Base-by-base conservation (phyloP, 2,329 filamentous ascomycete genomes). In the Ceratocystis colombiana region DNA sequence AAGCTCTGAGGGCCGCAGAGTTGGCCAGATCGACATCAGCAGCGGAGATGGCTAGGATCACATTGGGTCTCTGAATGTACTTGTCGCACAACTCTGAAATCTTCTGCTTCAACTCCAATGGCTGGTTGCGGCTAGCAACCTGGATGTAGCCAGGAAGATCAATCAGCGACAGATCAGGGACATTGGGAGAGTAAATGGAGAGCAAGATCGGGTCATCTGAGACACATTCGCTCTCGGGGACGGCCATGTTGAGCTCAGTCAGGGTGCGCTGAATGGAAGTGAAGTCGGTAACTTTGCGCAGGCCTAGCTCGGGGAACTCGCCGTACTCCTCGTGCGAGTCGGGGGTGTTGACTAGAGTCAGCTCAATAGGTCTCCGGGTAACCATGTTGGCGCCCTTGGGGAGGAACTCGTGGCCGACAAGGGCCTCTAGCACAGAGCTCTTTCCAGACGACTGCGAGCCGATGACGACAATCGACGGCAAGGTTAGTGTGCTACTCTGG, bases 321-420 rank as follows among this genome's bases (percentile, higher is more conserved):
- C 92, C 94, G 74, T 96, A 99, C 73, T 99, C 94, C 1, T 88
- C 84, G 57, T 86, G 84, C 1, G 90, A 87, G 66, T 91, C 88
- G 0, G 93, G 93, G 0, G 93, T 97, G 76, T 99, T 97, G 76
- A 99, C 87, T 5, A 99, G 82, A 0, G 94, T 99, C 66, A 99
- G 81, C 76, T 99, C 94, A 73, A 99, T 99, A 0, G 94, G 94
- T 68, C 94, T 82, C 50, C 95, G 84, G 7, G 94, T 99, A 62
- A 99, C 94, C 94, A 99, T 99, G 73, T 99, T 99, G 53, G 87
- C 87, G n/a, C 94, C 94, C 76, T 99, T 99, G 5, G 94, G 95
- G 59, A 99, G 78, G 71, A 99, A 99, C 72, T 99, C 94, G 73
- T 99, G 94, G 4, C 94, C 95, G 65, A 99, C 95, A 68, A 99